Base-by-base conservation (phyloP, 768 basidiomycete species). In the Phlegmacium glaucopus region DNA sequence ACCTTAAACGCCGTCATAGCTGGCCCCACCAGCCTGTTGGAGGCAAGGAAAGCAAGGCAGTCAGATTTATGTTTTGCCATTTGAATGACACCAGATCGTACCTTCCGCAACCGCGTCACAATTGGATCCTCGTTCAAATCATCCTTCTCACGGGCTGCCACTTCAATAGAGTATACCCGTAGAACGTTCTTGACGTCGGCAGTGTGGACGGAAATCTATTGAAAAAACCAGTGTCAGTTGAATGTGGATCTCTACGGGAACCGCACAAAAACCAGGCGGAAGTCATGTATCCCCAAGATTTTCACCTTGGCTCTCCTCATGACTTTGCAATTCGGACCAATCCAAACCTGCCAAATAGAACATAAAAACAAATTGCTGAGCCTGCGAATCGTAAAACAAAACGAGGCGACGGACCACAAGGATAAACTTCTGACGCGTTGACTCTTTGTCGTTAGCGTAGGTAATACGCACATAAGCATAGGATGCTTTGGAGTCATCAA, bases 231-330 rank as follows among this genome's bases (percentile, higher is more conserved):
- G 48, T 49, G 53, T 55, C 46, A 49, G 49, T 55, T 35, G 39
- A 49, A 44, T 56, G 62, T 59, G 64, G 61, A 67, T 67, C 64
- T 58, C 51, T 50, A 50, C 48, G 52, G 58, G 66, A 67, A 65
- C 60, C 57, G 44, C 45, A 53, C 54, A 54, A 54, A 41, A 48
- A 50, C 47, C 41, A 43, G 47, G 40, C 25, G 43, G 52, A 45
- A 26, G 44, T 54, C 44, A 58, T 52, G 61, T 59, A 65, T 63
- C 66, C 60, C 55, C 45, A 60, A 42, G 32, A 39, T 39, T 67
- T 77, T 54, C 48, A 90, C 89, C 83, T 92, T 94, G 36, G 86
- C 94, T 71, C 85, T 87, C 51, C 94, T 78, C 93, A 95, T 92
- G 53, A 94, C 78, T 71, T 91, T 93, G 69, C 90, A 89, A 35